These are phyloP conservation scores for Neurospora sp. DNA, from an alignment of 495 filamentous ascomycete genomes.

Conservation along the genomic window DNA sequence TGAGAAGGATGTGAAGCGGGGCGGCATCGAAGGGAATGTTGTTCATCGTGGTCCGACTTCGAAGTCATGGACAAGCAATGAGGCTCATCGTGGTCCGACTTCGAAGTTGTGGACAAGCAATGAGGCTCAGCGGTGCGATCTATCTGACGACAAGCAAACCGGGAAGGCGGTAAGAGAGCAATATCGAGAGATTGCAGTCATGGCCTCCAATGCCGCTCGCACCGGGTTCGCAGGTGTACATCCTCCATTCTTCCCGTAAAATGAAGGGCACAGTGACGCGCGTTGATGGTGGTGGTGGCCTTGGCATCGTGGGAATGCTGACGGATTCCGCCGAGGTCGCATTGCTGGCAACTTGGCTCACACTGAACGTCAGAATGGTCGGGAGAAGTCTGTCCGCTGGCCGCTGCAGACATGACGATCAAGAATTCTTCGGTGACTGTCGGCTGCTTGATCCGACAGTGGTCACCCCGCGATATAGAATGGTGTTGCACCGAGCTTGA, in stretches of 20 bases:
- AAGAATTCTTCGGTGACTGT: not conserved
- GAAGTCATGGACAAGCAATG: not conserved
- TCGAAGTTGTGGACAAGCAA: not conserved
- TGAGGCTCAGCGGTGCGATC: not conserved
- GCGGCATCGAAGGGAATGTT: too few relatives aligned
- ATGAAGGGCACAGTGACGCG: not conserved
- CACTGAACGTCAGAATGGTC: not conserved
- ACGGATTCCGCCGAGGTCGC: conserved; percentile 14
- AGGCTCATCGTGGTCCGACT: not conserved
- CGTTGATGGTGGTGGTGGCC: not conserved
- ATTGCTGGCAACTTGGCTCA: conserved; percentile 3
- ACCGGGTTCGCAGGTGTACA: not conserved
- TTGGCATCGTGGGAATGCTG: conserved; percentile 4
- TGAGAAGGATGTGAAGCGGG: not conserved
- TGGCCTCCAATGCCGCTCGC: not conserved
- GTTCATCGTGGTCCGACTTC: not conserved
- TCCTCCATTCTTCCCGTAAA: not conserved
- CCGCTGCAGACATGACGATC: not conserved
- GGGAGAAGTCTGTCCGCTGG: not conserved
- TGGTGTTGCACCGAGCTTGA: not conserved
- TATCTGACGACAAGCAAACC: conserved; percentile 6
- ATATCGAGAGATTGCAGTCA: conserved; percentile 14
- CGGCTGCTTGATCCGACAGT: not conserved
- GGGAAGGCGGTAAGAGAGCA: conserved; percentile 9
- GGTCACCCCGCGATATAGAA: not conserved